Percentiles rank a stretch among this genome's conserved stretches.
These are phyloP conservation scores for Chenopodium quinoa DNA, from an alignment of 148 eudicot species.

Conservation along the genomic window DNA sequence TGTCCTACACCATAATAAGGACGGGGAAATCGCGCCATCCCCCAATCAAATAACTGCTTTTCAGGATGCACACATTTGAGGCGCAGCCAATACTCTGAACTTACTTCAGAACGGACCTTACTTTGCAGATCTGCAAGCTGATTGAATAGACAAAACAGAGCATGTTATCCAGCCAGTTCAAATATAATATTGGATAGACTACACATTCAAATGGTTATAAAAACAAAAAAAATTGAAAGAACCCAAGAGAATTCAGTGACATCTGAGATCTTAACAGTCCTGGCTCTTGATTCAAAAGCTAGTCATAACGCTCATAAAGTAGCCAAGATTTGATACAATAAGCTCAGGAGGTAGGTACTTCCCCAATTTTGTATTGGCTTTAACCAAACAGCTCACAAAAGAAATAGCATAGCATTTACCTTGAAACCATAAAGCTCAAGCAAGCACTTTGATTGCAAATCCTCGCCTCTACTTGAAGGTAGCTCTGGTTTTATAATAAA, in stretches of 20 bases:
- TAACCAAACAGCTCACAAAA: not conserved
- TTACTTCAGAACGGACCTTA: conserved; percentile 82
- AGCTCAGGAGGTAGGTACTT: not conserved
- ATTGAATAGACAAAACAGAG: conserved; percentile 22
- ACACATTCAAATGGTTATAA: not conserved
- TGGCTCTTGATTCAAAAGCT: conserved; percentile 8
- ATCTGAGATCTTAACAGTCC: not conserved
- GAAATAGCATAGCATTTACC: conserved; percentile 43
- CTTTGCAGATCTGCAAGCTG: conserved; percentile 86
- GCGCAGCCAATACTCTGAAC: conserved; percentile 92
- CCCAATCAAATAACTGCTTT: conserved; percentile 89
- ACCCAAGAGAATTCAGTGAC: not conserved
- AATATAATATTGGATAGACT: not conserved
- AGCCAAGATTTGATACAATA: not conserved
- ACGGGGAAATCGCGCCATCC: conserved; percentile 71
- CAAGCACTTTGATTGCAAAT: conserved; percentile 93
- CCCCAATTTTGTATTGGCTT: not conserved
- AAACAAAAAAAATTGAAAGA: not conserved
- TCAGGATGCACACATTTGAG: conserved; percentile 74
- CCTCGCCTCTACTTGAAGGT: conserved; percentile 94
- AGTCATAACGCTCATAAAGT: not conserved
- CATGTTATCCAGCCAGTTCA: conserved; percentile 12
- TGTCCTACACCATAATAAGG: conserved; percentile 86
- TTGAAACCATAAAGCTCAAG: conserved; percentile 98
- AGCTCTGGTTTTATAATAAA: conserved; percentile 55